phyloP scores from a whole-genome alignment of 306 rosid species.

The Echinosophora koreensis region DNA sequence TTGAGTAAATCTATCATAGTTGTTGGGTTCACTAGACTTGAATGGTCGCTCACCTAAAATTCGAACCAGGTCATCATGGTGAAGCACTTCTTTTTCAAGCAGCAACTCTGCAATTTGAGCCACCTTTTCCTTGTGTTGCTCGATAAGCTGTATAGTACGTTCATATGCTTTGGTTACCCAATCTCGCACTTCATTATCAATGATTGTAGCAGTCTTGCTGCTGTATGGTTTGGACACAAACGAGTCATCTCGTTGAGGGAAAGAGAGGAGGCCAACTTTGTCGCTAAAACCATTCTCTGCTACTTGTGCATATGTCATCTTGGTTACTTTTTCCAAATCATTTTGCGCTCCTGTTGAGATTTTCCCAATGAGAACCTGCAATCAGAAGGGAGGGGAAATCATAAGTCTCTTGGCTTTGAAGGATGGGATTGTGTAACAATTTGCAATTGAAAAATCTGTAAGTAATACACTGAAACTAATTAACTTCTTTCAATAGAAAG shows the following conservation, averaged over 20 bases:
- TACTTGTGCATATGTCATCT: constrained; percentile 97
- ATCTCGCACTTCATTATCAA: constrained; percentile 87
- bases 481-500: constrained; percentile 16
- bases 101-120: constrained; percentile 84
- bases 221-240: constrained; percentile 88
- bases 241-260: constrained; percentile 76
- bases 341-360: constrained; percentile 96
- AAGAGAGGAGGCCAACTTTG: constrained; percentile 94
- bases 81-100: constrained; percentile 97
- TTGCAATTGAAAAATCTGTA: not conserved
- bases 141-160: constrained; percentile 66
- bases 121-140: constrained; percentile 81
- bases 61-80: constrained; percentile 75
- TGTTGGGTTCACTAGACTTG: constrained; percentile 59
- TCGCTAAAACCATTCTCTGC: constrained; percentile 93
- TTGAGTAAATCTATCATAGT: constrained; percentile 75
- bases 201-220: constrained; percentile 81
- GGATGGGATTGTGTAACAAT: not conserved
- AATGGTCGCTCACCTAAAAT: constrained; percentile 85
- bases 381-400: constrained; percentile 18
- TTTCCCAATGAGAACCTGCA: constrained; percentile 81
- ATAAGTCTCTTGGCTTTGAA: constrained; percentile 6
- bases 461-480: constrained; percentile 3
- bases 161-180: constrained; percentile 81
- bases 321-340: constrained; percentile 95